A percentile compares a stretch with the other conserved stretches of the same genome.
Conservation (phyloP, 257 asterid species). For the Petunia axillaris region DNA sequence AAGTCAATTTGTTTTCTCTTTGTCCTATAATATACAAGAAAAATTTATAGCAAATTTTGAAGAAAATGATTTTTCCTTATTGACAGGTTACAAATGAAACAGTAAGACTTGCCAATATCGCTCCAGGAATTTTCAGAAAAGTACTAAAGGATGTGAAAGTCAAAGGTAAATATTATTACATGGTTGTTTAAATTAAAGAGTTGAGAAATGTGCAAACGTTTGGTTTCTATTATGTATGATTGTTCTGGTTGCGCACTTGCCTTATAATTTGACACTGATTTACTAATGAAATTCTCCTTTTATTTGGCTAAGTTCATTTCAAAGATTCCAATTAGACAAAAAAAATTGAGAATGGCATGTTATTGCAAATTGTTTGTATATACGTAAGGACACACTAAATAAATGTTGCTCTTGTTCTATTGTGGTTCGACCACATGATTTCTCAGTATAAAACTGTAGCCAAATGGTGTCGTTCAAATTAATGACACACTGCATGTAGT, state of each 20-base stretch:
- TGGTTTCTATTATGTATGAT: not conserved
- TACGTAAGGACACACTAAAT: no score
- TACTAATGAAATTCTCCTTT: no score
- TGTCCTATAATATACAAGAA: not conserved
- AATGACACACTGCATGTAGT: not conserved
- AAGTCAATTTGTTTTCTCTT: not conserved
- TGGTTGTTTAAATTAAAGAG: not conserved
- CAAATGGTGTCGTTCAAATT: not conserved
- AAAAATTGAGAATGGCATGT: no score
- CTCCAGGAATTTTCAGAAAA: not conserved
- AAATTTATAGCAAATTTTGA: not conserved
- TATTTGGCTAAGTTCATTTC: no score
- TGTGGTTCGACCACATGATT: no score
- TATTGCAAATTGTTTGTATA: no score
- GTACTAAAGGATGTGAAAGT: constrained; percentile 34
- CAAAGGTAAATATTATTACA: constrained; percentile 25
- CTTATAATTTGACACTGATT: no score
- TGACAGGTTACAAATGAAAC: not conserved
- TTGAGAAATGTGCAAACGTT: not conserved
- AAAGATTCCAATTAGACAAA: no score
- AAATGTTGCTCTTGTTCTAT: no score
- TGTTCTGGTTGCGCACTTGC: no score
- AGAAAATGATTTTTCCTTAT: not conserved
- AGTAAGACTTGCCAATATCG: not conserved
- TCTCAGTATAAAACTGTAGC: no score